A percentile compares a stretch with the other conserved stretches of the same genome.
These are phyloP conservation scores for Scenedesmus sp. DNA, from an alignment of 163 green algal species.

Conservation along the genomic window DNA sequence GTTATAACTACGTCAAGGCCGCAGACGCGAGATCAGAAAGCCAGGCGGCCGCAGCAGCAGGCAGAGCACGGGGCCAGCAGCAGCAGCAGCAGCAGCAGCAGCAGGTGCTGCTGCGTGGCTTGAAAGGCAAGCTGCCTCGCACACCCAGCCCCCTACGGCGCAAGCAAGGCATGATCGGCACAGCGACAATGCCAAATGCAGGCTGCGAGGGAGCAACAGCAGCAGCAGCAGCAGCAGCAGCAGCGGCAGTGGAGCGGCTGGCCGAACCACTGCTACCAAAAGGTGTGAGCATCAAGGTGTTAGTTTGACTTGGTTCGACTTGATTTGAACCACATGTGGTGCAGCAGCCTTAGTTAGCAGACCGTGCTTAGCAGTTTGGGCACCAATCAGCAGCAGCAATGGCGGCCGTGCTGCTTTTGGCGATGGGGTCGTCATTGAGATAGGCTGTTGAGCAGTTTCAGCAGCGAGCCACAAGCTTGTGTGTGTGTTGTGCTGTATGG, in stretches of 20 bases:
- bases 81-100: slow-evolving; percentile 18
- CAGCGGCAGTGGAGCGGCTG: not conserved
- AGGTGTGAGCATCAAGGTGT: not conserved
- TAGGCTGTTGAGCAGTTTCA: too few species aligned
- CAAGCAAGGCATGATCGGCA: slow-evolving; percentile 9
- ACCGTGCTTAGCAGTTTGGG: too few species aligned
- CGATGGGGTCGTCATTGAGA: too few species aligned
- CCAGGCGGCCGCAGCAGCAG: not conserved
- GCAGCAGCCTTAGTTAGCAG: not conserved
- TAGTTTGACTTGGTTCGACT: not conserved
- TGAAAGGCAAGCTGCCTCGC: not conserved
- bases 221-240: not conserved
- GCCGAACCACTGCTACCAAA: not conserved
- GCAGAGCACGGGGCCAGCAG: not conserved
- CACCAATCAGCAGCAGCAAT: too few species aligned
- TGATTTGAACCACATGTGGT: too few species aligned
- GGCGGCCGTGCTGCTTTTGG: too few species aligned
- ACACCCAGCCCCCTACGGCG: not conserved
- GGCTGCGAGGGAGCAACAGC: not conserved
- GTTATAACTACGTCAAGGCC: slow-evolving; percentile 43
- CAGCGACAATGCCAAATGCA: not conserved
- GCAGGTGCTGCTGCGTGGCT: not conserved
- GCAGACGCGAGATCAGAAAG: not conserved
- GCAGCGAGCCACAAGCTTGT: too few species aligned
- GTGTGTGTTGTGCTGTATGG: too few species aligned